phyloP scores from a whole-genome alignment of 1,284 basidiomycete genomes.

The Cutaneotrichosporon cavernicola region DNA sequence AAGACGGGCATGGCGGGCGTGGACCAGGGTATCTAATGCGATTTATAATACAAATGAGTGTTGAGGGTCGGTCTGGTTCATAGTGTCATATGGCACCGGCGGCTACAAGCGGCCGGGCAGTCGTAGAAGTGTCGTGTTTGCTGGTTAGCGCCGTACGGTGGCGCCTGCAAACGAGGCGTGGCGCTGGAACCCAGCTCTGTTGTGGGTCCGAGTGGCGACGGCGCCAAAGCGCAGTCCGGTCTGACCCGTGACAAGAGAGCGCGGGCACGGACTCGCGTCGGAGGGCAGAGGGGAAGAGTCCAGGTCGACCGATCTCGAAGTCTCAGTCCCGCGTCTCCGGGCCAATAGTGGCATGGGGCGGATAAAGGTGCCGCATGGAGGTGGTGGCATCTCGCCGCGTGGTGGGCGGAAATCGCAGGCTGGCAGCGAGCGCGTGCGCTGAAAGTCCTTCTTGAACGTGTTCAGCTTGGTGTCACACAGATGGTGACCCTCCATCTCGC shows the following conservation, averaged over 20 bases:
- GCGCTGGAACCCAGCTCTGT: slow-evolving; percentile 19
- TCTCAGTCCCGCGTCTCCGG: slow-evolving; percentile 33
- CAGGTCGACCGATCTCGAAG: slow-evolving; percentile 42
- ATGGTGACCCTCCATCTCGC: slow-evolving; percentile 88
- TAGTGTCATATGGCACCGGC: neutral
- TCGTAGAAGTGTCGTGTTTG: neutral
- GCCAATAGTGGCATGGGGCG: slow-evolving; percentile 48
- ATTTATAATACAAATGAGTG: slow-evolving; percentile 9
- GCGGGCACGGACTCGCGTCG: slow-evolving; percentile 39
- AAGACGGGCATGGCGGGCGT: slow-evolving; percentile 3
- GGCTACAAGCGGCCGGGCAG: slow-evolving; percentile 6
- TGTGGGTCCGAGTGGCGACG: slow-evolving; percentile 37
- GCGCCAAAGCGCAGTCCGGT: slow-evolving; percentile 47
- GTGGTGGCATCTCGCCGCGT: slow-evolving; percentile 17
- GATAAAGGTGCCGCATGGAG: slow-evolving; percentile 42
- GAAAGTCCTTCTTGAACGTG: slow-evolving; percentile 79
- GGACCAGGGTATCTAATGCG: slow-evolving; percentile 5
- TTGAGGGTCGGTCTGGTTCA: slow-evolving; percentile 6
- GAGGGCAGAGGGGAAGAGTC: slow-evolving; percentile 31
- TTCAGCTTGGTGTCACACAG: slow-evolving; percentile 80
- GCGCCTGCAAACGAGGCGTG: slow-evolving; percentile 23
- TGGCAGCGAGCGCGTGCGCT: slow-evolving; percentile 77
- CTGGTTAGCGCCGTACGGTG: slow-evolving; percentile 10
- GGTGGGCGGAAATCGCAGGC: slow-evolving; percentile 63
- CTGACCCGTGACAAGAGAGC: slow-evolving; percentile 33